A percentile compares a stretch with the other conserved stretches of the same genome.
Conservation (phyloP, 306 rosid genomes). For the Dalbergia oliveri region DNA sequence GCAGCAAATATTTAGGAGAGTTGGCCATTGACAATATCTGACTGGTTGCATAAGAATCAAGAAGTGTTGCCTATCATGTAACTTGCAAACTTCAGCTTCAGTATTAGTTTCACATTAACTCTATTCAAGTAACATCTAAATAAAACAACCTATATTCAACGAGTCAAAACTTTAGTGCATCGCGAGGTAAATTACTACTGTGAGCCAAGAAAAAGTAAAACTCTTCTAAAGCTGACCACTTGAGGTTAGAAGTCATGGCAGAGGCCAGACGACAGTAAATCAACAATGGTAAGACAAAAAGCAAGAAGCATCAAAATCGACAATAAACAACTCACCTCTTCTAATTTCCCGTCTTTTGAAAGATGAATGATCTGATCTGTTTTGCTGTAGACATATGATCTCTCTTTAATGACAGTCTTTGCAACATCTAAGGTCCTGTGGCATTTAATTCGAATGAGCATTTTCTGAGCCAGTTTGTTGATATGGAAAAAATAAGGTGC, state of each 20-base stretch:
- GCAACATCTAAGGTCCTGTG: conserved; percentile 79
- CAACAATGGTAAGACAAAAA: background rate
- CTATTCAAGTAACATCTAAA: conserved; percentile 2
- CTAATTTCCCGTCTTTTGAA: conserved; percentile 75
- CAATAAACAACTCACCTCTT: conserved; percentile 66
- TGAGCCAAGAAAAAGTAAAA: conserved; percentile 3
- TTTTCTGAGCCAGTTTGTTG: conserved; percentile 27
- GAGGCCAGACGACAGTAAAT: background rate
- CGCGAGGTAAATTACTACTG: conserved; percentile 14
- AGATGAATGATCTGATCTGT: conserved; percentile 76
- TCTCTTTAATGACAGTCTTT: conserved; percentile 81
- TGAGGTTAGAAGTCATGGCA: conserved; percentile 21
- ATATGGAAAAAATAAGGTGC: conserved; percentile 26
- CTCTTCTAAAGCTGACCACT: background rate
- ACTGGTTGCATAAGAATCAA: background rate
- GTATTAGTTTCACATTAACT: conserved; percentile 11
- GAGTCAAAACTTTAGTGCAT: background rate
- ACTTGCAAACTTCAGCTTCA: background rate
- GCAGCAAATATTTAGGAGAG: background rate
- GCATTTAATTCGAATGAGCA: conserved; percentile 51
- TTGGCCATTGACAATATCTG: background rate
- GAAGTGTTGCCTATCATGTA: conserved; percentile 6
- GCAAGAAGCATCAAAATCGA: background rate
- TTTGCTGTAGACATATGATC: conserved; percentile 68
- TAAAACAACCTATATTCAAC: conserved; percentile 23